These are phyloP conservation scores for Xylariaceae sp. DNA, from an alignment of 2,329 filamentous ascomycete genomes.

Conservation along the genomic window DNA sequence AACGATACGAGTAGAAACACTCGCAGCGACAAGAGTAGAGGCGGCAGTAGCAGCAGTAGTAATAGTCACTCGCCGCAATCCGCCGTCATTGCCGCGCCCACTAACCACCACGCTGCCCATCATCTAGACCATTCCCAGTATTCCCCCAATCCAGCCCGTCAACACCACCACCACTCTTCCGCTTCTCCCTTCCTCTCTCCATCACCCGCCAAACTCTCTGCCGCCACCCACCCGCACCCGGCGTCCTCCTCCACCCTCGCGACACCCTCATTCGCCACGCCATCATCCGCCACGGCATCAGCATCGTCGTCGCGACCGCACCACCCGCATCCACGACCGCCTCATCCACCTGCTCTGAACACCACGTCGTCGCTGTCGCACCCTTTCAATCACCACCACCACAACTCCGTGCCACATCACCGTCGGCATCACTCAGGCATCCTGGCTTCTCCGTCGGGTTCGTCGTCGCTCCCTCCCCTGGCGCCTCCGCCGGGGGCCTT, in stretches of 20 bases:
- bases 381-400: slow-evolving; percentile 18
- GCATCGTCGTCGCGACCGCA: neutral
- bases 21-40: too few species aligned
- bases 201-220: slow-evolving; percentile 20
- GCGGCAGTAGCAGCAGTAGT: too few species aligned
- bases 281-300: slow-evolving; percentile 18
- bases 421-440: neutral
- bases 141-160: slow-evolving; percentile 19
- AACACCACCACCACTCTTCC: slow-evolving; percentile 16
- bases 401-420: slow-evolving; percentile 19
- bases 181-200: slow-evolving; percentile 22
- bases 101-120: neutral
- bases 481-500: slow-evolving; percentile 33
- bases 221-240: slow-evolving; percentile 26
- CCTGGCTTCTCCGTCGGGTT: slow-evolving; percentile 11
- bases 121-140: slow-evolving; percentile 2
- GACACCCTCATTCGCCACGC: slow-evolving; percentile 23
- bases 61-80: too few species aligned
- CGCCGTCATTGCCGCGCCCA: too few species aligned
- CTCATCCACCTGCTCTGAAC: slow-evolving; percentile 16
- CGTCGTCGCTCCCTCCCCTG: slow-evolving; percentile 28
- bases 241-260: slow-evolving; percentile 21
- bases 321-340: slow-evolving; percentile 6
- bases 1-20: too few species aligned
- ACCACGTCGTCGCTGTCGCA: neutral